phyloP scores from a whole-genome alignment of 2,329 filamentous ascomycete species.

The Metarhizium sp. region DNA sequence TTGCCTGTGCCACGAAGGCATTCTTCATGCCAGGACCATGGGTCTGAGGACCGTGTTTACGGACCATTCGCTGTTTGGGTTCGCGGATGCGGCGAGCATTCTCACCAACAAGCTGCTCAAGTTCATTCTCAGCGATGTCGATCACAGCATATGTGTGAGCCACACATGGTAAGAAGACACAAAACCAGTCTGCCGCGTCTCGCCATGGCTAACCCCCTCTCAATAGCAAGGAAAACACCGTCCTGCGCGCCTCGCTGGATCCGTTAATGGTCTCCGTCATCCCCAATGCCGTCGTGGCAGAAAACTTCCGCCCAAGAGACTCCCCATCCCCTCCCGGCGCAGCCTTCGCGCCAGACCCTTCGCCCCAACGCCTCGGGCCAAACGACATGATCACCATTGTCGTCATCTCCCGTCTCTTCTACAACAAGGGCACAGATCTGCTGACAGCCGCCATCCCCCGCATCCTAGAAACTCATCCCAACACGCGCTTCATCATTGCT shows the following conservation, averaged over 20 bases:
- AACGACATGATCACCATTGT: conserved; percentile 90
- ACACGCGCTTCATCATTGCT: conserved; percentile 94
- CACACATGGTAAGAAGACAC: conserved; percentile 69
- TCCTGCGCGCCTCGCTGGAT: conserved; percentile 85
- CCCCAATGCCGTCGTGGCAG: conserved; percentile 92
- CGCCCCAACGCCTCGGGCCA: conserved; percentile 63
- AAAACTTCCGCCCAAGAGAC: conserved; percentile 73
- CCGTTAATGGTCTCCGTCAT: conserved; percentile 97
- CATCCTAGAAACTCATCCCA: conserved; percentile 79
- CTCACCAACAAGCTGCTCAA: conserved; percentile 95
- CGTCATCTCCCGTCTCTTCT: conserved; percentile 93
- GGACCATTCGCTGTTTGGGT: conserved; percentile 94
- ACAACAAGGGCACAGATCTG: conserved; percentile 96
- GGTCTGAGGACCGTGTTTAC: conserved; percentile 92
- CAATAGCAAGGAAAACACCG: conserved; percentile 89
- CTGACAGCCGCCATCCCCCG: conserved; percentile 93
- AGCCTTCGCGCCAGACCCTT: conserved; percentile 33
- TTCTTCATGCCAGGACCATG: conserved; percentile 93
- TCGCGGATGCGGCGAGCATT: conserved; percentile 92
- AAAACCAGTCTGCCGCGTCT: neutral
- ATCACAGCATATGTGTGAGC: conserved; percentile 96
- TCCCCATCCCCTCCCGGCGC: conserved; percentile 24
- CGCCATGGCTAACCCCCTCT: neutral
- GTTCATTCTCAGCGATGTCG: conserved; percentile 90
- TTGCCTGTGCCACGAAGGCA: conserved; percentile 87